Base-by-base conservation (phyloP, 495 filamentous ascomycete species). In the Trichoderma reesei region DNA sequence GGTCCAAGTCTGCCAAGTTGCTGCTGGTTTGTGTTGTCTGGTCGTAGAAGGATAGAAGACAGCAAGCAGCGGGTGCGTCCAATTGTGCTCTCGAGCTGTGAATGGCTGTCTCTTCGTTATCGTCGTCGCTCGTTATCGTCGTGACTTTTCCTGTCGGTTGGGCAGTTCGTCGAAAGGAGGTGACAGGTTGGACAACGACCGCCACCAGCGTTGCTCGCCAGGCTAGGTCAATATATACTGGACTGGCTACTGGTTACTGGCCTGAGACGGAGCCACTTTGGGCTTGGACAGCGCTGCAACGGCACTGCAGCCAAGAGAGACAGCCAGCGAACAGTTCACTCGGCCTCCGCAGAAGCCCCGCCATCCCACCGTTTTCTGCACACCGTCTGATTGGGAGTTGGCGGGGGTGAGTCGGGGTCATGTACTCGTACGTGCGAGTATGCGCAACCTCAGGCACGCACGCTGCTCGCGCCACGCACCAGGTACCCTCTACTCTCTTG, bases 361-460 rank as follows among this genome's bases (percentile, higher is more conserved):
- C 61, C 39, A 38, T 42, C 61, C 41, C 5, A 38, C 59, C 36
- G 59, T 61, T 41, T 20, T 61, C 41, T 61, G 33, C 59, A 36
- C 36, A 11, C 1, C 39, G 26, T 26, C 39, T n/a, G 2, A 13
- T 41, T 7, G 16, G 36, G 38, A 39, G 26, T 26, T 26, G 26
- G 26, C 26, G 26, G 26, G 26, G 26, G 26, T 26, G 26, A 26
- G 26, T 26, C 26, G 26, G 26, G 26, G 26, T 26, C 26, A 26
- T 26, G 26, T 26, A 26, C 26, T 26, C 26, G 26, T 26, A 1
- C 26, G 26, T 26, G 26, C 26, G 26, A 26, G 26, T 26, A 26
- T 26, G 26, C 26, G 26, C 0, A 26, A 26, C 26, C 26, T 26
- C 26, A 26, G 26, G 26, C 26, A 26, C 26, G 26, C 26, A 26